These are phyloP conservation scores for Ilex paraguariensis DNA, from an alignment of 305 asterid species.

Conservation along the genomic window DNA sequence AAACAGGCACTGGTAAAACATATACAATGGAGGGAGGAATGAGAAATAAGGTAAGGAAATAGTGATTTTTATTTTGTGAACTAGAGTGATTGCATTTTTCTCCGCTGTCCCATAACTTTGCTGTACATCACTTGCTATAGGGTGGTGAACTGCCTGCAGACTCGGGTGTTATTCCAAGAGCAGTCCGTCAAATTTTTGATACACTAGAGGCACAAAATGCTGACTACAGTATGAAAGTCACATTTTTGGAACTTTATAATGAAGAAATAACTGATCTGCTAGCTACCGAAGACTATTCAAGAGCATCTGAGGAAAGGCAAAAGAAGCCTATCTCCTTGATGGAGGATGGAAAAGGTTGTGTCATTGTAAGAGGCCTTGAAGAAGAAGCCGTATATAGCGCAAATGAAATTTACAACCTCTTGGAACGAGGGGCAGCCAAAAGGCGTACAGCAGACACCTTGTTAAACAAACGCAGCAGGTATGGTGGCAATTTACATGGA, in stretches of 20 bases:
- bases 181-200: slow-evolving; percentile 74
- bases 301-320: slow-evolving; percentile 45
- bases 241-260: slow-evolving; percentile 76
- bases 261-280: slow-evolving; percentile 75
- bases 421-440: slow-evolving; percentile 80
- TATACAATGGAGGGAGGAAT: slow-evolving; percentile 83
- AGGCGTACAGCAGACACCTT: slow-evolving; percentile 83
- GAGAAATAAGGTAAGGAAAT: slow-evolving; percentile 55
- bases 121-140: slow-evolving; percentile 28
- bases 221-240: slow-evolving; percentile 78
- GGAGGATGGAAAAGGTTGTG: slow-evolving; percentile 86
- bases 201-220: slow-evolving; percentile 76
- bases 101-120: background rate
- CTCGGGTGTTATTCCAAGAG: slow-evolving; percentile 86
- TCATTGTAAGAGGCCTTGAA: slow-evolving; percentile 75
- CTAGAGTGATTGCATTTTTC: background rate
- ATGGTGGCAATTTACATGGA: slow-evolving; percentile 6
- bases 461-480: slow-evolving; percentile 79
- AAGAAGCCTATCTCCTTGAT: slow-evolving; percentile 56
- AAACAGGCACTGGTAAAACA: slow-evolving; percentile 78
- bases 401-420: slow-evolving; percentile 65
- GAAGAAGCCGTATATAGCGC: slow-evolving; percentile 85
- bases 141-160: slow-evolving; percentile 73
- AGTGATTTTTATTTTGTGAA: background rate
- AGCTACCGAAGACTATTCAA: slow-evolving; percentile 56